Evolutionary conservation across 176 grass and related monocot species (phyloP).

Genomic region (Triticum aestivum): DNA sequence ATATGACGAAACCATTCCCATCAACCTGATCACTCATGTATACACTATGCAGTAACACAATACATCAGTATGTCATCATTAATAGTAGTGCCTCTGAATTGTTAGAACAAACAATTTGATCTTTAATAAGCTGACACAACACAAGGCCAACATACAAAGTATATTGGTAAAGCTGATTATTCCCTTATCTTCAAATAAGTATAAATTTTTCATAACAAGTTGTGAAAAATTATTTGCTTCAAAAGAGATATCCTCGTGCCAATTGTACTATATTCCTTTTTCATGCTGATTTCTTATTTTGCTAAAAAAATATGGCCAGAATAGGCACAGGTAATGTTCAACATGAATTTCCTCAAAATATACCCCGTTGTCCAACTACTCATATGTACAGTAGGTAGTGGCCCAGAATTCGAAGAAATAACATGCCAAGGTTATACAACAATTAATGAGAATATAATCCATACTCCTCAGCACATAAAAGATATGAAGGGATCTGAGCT

Average conservation of each 20-base stretch:
- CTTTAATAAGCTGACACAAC: constrained; percentile 14
- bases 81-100: neutral
- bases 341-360: constrained; percentile 9
- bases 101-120: neutral
- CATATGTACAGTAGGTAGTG: neutral
- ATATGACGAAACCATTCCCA: constrained; percentile 7
- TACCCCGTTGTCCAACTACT: neutral
- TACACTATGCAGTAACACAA: neutral
- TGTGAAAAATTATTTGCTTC: constrained; percentile 2
- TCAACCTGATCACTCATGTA: neutral
- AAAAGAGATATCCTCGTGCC: neutral
- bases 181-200: neutral
- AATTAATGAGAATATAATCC: constrained; percentile 21
- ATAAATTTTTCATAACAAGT: neutral
- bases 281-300: neutral
- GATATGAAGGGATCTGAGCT: neutral
- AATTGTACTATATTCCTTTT: neutral
- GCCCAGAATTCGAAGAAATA: constrained; percentile 1
- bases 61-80: neutral
- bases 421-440: constrained; percentile 15
- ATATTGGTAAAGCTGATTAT: neutral
- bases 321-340: neutral
- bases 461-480: neutral
- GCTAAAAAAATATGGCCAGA: neutral
- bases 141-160: neutral